phyloP scores from a whole-genome alignment of 1,139 yeast genomes.

The Geotrichum histeridarum region DNA sequence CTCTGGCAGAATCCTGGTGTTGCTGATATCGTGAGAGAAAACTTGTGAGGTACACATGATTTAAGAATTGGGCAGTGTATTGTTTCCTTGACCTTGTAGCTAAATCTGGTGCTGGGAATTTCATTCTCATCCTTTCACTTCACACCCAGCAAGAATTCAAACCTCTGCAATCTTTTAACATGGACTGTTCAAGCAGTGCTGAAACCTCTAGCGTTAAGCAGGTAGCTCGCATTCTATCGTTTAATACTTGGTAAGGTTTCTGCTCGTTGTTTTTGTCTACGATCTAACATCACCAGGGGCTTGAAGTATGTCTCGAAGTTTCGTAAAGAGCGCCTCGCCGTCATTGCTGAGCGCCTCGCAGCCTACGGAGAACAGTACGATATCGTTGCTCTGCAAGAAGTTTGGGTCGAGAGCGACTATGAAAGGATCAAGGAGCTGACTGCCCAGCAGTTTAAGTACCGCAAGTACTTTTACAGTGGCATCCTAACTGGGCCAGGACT shows the following conservation, averaged over 20 bases:
- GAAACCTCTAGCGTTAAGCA: not conserved
- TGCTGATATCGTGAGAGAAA: no score
- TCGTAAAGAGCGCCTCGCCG: conserved; percentile 59
- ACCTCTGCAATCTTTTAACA: not conserved
- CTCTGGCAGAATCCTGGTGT: no score
- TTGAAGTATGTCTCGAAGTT: conserved; percentile 71
- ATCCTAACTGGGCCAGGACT: conserved; percentile 91
- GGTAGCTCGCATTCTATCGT: conserved; percentile 20
- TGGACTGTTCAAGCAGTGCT: not conserved
- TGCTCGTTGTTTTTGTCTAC: not conserved
- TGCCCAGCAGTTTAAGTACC: conserved; percentile 50
- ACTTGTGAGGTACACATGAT: no score
- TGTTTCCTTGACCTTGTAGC: no score
- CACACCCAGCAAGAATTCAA: not conserved
- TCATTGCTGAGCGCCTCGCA: conserved; percentile 66
- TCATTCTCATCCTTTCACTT: not conserved
- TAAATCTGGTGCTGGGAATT: not conserved
- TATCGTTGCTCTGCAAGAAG: conserved; percentile 83
- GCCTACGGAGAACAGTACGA: conserved; percentile 54
- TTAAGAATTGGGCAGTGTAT: no score
- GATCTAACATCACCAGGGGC: conserved; percentile 71
- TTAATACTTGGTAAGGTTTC: conserved; percentile 28
- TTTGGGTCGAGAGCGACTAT: conserved; percentile 90
- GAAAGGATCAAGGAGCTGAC: conserved; percentile 50
- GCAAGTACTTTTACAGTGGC: conserved; percentile 73